Percentiles rank a stretch among this genome's conserved stretches.
These are phyloP conservation scores for Cryptosporidium tyzzeri DNA, from an alignment of 169 alveolate genomes.

Conservation along the genomic window DNA sequence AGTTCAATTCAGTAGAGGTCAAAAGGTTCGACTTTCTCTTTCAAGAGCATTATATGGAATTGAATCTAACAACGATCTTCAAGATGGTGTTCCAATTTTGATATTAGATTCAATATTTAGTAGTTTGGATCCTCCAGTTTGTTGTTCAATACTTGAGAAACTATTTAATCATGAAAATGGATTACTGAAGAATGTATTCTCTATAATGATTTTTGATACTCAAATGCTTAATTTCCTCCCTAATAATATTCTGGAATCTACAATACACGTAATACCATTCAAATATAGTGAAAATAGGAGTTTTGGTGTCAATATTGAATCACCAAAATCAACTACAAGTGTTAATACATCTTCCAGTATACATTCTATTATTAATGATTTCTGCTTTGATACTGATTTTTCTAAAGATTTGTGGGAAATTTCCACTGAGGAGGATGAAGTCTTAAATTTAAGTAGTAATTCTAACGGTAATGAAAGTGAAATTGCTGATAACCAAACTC, in stretches of 20 bases:
- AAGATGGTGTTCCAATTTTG: slow-evolving; percentile 8
- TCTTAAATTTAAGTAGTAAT: neutral
- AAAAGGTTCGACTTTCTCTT: slow-evolving; percentile 51
- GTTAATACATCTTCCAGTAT: slow-evolving; percentile 18
- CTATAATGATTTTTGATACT: slow-evolving; percentile 16
- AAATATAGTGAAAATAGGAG: neutral
- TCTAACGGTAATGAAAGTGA: neutral
- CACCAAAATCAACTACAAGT: slow-evolving; percentile 7
- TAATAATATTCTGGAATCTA: slow-evolving; percentile 6
- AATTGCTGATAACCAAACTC: neutral
- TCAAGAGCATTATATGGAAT: slow-evolving; percentile 67
- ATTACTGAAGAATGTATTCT: slow-evolving; percentile 28
- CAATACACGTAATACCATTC: neutral
- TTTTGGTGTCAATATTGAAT: neutral
- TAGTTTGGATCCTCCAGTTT: slow-evolving; percentile 66
- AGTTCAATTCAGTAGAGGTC: slow-evolving; percentile 58
- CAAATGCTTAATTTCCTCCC: slow-evolving; percentile 61
- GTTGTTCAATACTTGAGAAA: slow-evolving; percentile 37
- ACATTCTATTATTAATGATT: slow-evolving; percentile 29
- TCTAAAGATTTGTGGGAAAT: slow-evolving; percentile 56
- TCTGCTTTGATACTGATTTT: slow-evolving; percentile 30
- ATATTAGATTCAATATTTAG: slow-evolving; percentile 52
- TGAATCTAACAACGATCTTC: neutral
- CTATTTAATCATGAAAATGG: slow-evolving; percentile 51
- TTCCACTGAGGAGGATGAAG: slow-evolving; percentile 32